Evolutionary conservation across 352 stramenopile genomes (phyloP), one percentile per base, ranked within the genome.

Genomic region (Globisporangium rhizosaccharum): DNA sequence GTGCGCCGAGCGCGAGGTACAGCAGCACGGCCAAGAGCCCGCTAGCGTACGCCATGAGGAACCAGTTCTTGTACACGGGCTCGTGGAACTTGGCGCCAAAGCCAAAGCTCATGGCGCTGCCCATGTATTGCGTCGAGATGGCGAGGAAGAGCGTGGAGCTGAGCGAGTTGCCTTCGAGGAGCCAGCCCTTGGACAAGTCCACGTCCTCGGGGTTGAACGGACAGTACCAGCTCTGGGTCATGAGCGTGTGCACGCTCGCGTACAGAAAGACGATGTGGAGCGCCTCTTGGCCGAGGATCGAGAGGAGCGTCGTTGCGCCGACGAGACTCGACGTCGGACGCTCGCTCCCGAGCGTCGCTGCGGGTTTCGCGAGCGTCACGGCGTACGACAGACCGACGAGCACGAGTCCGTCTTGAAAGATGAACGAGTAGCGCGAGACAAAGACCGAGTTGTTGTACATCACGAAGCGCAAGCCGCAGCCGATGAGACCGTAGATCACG

Each of bases 401-500:
- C 41, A 72, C 79, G 47, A 94, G 66, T 0, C 80, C 85, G 62
- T 91, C 81, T 37, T 54, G 66, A 45, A 85, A 73, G 25, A 92
- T 79, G 76, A 83, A 96, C 50, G 67, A 75, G 73, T 75, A 93
- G 58, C 90, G 64, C 3, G 78, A 75, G 51, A 95, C 62, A 23
- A 76, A 87, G n/a, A 95, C 71, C 3, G 55, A 65, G 57, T 94
- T 76, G 51, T 81, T 90, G 55, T 86, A 91, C 70, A 75, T 72
- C 36, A 78, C 74, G 51, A 93, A 69, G 10, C 90, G 76, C 28
- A 90, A 64, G 9, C 78, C 71, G 28, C 69, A 83, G 18, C 75
- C 66, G 30, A 95, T 75, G 71, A 96, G 63, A 23, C 88, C 88
- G 65, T 97, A 96, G 61, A 96, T 83, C 49, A 97, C 81, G 50